Evolutionary conservation across 2,329 filamentous ascomycete species (phyloP).

Genomic region (Hymenoscyphus scutula): DNA sequence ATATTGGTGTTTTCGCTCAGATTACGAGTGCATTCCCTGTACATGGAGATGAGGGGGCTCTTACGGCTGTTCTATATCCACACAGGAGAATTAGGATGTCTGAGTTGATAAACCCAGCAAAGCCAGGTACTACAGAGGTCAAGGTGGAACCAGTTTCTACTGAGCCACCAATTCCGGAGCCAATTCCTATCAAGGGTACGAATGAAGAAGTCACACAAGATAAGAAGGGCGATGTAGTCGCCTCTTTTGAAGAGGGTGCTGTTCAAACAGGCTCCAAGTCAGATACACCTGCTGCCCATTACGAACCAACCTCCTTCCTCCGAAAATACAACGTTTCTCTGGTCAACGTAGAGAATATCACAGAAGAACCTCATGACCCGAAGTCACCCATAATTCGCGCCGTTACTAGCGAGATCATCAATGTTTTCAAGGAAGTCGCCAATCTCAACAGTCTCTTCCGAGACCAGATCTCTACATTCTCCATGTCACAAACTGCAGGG

Average conservation of each 20-base stretch:
- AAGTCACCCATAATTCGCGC: conserved; percentile 87
- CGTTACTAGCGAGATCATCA: conserved; percentile 95
- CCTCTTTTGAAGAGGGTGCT: conserved; percentile 86
- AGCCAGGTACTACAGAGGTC: conserved; percentile 28
- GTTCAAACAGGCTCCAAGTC: conserved; percentile 55
- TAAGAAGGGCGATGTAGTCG: conserved; percentile 90
- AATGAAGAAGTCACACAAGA: conserved; percentile 57
- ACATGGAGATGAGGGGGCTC: conserved; percentile 75
- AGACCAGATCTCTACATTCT: conserved; percentile 96
- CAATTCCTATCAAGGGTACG: conserved; percentile 51
- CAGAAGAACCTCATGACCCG: conserved; percentile 84
- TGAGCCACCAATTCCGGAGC: conserved; percentile 55
- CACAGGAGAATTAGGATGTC: conserved; percentile 92
- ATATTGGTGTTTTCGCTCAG: conserved; percentile 95
- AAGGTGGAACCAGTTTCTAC: conserved; percentile 44
- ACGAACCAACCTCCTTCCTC: conserved; percentile 88
- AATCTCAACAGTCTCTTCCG: conserved; percentile 91
- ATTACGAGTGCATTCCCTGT: conserved; percentile 95
- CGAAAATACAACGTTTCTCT: conserved; percentile 89
- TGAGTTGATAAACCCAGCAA: conserved; percentile 67
- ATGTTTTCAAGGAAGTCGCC: conserved; percentile 97
- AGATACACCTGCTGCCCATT: conserved; percentile 53
- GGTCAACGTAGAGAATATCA: conserved; percentile 91
- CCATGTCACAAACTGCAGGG: conserved; percentile 89
- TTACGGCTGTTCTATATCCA: conserved; percentile 94